Conservation (phyloP, 2,329 filamentous ascomycete species). For the Pseudovirgaria hyperparasitica region DNA sequence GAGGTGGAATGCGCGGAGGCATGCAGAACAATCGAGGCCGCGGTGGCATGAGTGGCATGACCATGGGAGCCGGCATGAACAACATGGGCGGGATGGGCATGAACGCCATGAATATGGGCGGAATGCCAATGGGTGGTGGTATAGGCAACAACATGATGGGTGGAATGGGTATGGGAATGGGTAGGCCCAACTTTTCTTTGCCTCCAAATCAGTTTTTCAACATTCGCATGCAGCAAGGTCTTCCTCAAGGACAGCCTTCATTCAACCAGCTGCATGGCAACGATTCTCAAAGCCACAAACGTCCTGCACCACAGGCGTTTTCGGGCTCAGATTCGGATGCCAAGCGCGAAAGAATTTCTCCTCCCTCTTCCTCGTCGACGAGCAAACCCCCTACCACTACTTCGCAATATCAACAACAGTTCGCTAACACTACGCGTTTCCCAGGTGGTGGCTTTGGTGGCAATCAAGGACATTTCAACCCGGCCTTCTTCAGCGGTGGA, state of each 20-base stretch:
- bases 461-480: slow-evolving; percentile 55
- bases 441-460: slow-evolving; percentile 47
- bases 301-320: too few species aligned
- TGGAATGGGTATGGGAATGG: slow-evolving; percentile 36
- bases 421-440: not conserved
- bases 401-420: too few species aligned
- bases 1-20: slow-evolving; percentile 30
- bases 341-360: too few species aligned
- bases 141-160: slow-evolving; percentile 33
- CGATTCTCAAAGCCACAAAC: too few species aligned
- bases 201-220: slow-evolving; percentile 15
- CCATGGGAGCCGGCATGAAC: slow-evolving; percentile 20
- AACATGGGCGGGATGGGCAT: slow-evolving; percentile 22
- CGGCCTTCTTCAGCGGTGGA: slow-evolving; percentile 50
- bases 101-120: slow-evolving; percentile 16
- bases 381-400: too few species aligned
- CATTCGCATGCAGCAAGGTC: slow-evolving; percentile 1
- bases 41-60: slow-evolving; percentile 24
- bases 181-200: slow-evolving; percentile 20
- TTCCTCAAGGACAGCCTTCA: not conserved
- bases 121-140: slow-evolving; percentile 23
- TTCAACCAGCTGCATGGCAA: too few species aligned
- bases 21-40: slow-evolving; percentile 26
- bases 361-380: too few species aligned
- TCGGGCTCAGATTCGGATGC: too few species aligned